Evolutionary conservation across 2,329 filamentous ascomycete species (phyloP), one percentile per base, ranked within the genome.

Genomic region (Cladosporium oxysporum): DNA sequence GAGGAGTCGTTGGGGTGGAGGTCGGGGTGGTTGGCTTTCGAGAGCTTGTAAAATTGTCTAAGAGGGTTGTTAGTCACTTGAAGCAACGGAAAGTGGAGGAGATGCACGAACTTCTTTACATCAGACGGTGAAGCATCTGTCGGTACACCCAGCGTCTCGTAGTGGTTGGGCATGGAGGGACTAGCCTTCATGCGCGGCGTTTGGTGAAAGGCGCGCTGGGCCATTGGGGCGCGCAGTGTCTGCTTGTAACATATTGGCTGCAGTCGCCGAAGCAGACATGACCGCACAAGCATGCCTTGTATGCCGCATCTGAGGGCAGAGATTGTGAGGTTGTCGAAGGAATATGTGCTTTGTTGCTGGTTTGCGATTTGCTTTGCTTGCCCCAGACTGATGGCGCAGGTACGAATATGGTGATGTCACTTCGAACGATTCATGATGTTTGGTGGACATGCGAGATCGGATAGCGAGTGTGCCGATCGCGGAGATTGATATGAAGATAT

Each of bases 21-120:
- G 83, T 99, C 95, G 0, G 95, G 95, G 79, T 99, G 95, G 84
- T 97, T 90, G 63, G 85, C 82, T 80, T 97, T 96, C 75, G 93
- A 97, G 77, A 98, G 91, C 68, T 85, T 80, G 84, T 97, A 98
- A 86, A 97, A 99, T 76, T 87, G 80, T 66, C 70, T 69, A 58
- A 31, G 26, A 29, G 7, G 44, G 29, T 21, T 52, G 62, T 65
- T 21, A 65, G 62, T 35, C 3, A 2, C 3, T 10, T 29, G 14
- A 16, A 8, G n/a, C 14, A 12, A 62, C 44, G 1, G 18, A 23
- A 10, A 14, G 23, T 21, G 14, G 23, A 26, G 35, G 6, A 23
- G 31, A 8, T 35, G 18, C 11, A 29, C 53, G 18, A 76, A 92
- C 90, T 91, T 94, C 79, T 98, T 98, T 68, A 98, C 93, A 62